Evolutionary conservation across 768 basidiomycete species (phyloP).

Genomic region (Russula dissimulans): DNA sequence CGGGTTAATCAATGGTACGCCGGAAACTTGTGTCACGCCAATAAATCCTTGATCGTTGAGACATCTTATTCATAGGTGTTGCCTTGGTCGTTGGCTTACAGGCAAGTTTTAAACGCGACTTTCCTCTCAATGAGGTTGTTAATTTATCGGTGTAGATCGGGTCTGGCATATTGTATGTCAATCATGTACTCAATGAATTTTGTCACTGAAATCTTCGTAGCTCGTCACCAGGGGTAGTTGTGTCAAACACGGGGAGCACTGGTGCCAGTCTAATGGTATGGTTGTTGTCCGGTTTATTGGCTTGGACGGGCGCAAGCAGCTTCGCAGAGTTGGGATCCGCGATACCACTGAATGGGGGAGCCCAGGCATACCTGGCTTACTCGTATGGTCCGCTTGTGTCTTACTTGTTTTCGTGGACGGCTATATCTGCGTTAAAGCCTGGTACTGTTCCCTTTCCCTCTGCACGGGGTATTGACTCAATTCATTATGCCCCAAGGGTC

Average conservation of each 20-base stretch:
- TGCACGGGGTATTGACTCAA: not conserved
- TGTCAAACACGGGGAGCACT: conserved; percentile 81
- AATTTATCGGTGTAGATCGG: conserved; percentile 48
- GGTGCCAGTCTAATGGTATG: conserved; percentile 86
- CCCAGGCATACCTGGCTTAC: conserved; percentile 79
- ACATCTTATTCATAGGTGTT: conserved; percentile 45
- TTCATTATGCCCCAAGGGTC: conserved; percentile 35
- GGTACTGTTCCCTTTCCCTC: conserved; percentile 32
- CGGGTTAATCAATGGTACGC: conserved; percentile 61
- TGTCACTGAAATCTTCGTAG: conserved; percentile 30
- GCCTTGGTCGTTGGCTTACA: conserved; percentile 78
- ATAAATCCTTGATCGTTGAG: not conserved
- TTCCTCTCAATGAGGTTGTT: not conserved
- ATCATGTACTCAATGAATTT: not conserved
- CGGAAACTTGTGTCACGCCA: not conserved
- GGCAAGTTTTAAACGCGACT: conserved; percentile 30
- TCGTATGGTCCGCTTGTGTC: conserved; percentile 81
- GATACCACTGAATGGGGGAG: conserved; percentile 62
- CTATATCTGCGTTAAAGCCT: conserved; percentile 81
- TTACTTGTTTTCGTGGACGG: conserved; percentile 93
- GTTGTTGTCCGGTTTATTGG: conserved; percentile 73
- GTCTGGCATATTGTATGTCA: conserved; percentile 85
- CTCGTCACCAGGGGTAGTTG: conserved; percentile 87
- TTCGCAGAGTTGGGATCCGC: conserved; percentile 88
- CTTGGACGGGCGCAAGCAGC: conserved; percentile 94